Percentiles rank a stretch among this genome's conserved stretches.
These are phyloP conservation scores for Scalesia atractyloides DNA, from an alignment of 129 eudicot species.

Conservation along the genomic window DNA sequence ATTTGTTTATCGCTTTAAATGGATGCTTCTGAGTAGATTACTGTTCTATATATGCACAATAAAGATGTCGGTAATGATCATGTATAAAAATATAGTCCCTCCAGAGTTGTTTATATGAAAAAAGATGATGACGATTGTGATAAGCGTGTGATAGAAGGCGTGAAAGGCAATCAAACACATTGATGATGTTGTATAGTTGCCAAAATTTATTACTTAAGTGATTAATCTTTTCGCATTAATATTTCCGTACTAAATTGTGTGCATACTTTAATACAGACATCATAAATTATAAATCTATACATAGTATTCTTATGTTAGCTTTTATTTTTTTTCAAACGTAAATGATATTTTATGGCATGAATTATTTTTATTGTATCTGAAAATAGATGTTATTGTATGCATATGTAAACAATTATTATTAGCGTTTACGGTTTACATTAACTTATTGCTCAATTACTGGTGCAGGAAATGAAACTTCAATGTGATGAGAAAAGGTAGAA, in stretches of 20 bases:
- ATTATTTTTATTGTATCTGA: neutral
- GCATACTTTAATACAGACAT: neutral
- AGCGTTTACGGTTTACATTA: neutral
- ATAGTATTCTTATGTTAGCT: neutral
- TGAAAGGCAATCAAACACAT: slow-evolving; percentile 13
- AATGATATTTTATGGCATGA: neutral
- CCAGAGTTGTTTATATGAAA: slow-evolving; percentile 7
- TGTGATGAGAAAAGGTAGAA: slow-evolving; percentile 90
- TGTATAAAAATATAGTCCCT: slow-evolving; percentile 9
- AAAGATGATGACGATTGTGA: neutral
- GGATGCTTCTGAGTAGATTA: slow-evolving; percentile 4
- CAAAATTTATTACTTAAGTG: neutral
- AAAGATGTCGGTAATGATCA: slow-evolving; percentile 5
- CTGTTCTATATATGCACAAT: slow-evolving; percentile 4
- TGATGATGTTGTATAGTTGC: neutral
- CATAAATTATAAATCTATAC: neutral
- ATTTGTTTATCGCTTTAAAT: neutral
- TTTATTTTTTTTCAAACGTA: neutral
- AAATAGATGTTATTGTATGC: neutral
- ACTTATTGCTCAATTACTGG: slow-evolving; percentile 26
- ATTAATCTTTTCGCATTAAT: neutral
- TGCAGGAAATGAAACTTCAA: slow-evolving; percentile 89
- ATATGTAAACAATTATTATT: neutral
- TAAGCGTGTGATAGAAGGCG: slow-evolving; percentile 9
- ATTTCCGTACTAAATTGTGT: neutral